Conservation (phyloP, 192 early-diverging fungal species). For the Coemansia sp. region DNA sequence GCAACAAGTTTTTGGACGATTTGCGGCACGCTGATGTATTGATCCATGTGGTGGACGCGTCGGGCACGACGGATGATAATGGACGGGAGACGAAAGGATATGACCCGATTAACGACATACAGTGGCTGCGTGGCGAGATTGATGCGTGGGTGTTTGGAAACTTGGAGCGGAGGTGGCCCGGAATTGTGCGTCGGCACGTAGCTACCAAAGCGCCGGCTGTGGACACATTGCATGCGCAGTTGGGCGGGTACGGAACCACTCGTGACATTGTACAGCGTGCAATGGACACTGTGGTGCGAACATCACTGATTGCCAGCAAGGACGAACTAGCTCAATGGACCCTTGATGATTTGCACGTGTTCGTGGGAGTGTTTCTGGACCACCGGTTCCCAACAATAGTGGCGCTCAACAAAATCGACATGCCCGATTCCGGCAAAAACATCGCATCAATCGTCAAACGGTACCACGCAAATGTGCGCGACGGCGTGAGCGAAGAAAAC, state of each 20-base stretch:
- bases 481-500: conserved; percentile 45
- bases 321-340: conserved; percentile 62
- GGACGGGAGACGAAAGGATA: conserved; percentile 79
- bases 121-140: conserved; percentile 75
- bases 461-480: conserved; percentile 43
- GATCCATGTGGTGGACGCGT: conserved; percentile 84
- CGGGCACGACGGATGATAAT: conserved; percentile 75
- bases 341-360: conserved; percentile 55
- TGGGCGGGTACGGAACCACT: conserved; percentile 49
- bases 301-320: not conserved
- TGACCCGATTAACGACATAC: conserved; percentile 81
- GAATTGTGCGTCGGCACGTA: conserved; percentile 65
- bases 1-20: conserved; percentile 82
- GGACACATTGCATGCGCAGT: conserved; percentile 50
- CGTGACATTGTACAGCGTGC: conserved; percentile 31
- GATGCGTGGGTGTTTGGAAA: conserved; percentile 76
- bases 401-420: conserved; percentile 84
- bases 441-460: conserved; percentile 73
- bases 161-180: conserved; percentile 65
- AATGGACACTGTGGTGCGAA: conserved; percentile 16
- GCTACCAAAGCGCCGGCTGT: conserved; percentile 49
- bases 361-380: conserved; percentile 72
- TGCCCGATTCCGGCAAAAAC: conserved; percentile 80
- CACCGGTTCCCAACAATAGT: conserved; percentile 80
- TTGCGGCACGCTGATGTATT: conserved; percentile 72